A percentile compares a stretch with the other conserved stretches of the same genome.
Evolutionary conservation across 768 basidiomycete species (phyloP).

Genomic region (Podaxis sp.): DNA sequence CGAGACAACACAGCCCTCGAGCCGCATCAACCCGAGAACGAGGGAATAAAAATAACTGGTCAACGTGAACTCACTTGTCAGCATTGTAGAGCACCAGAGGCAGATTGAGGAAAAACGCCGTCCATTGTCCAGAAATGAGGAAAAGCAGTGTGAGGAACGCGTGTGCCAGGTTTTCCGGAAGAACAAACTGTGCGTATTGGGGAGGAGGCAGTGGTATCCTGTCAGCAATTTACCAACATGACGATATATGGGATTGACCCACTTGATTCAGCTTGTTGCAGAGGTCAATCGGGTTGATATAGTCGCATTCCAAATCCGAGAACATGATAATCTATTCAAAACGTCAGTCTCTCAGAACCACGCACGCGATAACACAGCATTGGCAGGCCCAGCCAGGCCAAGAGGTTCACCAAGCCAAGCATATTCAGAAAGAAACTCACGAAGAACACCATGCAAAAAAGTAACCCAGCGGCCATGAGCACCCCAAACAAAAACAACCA

Average conservation of each 20-base stretch:
- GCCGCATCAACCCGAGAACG: neutral
- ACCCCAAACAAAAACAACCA: slow-evolving; percentile 98
- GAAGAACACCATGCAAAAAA: slow-evolving; percentile 99
- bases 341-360: slow-evolving; percentile 11
- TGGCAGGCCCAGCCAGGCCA: neutral
- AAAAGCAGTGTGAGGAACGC: slow-evolving; percentile 89
- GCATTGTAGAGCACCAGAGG: slow-evolving; percentile 89
- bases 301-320: slow-evolving; percentile 98
- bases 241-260: neutral
- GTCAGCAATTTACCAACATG: neutral
- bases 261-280: slow-evolving; percentile 99
- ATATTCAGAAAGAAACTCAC: slow-evolving; percentile 49
- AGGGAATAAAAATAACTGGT: neutral
- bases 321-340: slow-evolving; percentile 94
- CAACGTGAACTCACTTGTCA: slow-evolving; percentile 73
- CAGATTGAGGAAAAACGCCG: slow-evolving; percentile 85
- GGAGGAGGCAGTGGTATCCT: neutral
- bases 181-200: slow-evolving; percentile 69
- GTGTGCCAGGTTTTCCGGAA: slow-evolving; percentile 95
- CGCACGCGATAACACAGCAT: too few species aligned
- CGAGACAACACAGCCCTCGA: too few species aligned
- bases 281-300: slow-evolving; percentile 99
- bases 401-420: neutral
- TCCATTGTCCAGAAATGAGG: slow-evolving; percentile 95
- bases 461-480: slow-evolving; percentile 88